A percentile compares a stretch with the other conserved stretches of the same genome.
Conservation (phyloP, 257 asterid species). For the Anisodus acutangulus region DNA sequence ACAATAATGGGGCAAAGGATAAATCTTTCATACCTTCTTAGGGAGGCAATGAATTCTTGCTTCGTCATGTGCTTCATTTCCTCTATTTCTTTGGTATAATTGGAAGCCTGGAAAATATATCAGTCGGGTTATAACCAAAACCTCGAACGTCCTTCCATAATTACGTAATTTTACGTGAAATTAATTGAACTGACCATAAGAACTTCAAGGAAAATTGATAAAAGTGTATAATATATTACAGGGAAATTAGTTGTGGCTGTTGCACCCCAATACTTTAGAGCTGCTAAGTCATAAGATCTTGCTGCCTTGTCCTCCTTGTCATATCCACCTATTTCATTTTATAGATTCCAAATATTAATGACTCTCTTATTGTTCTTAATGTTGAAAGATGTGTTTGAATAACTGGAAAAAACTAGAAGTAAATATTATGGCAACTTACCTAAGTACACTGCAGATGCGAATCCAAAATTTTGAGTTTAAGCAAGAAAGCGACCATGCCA, state of each 20-base stretch:
- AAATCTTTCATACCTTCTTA: slow-evolving; percentile 60
- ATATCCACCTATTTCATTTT: slow-evolving; percentile 31
- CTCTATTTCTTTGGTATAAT: slow-evolving; percentile 70
- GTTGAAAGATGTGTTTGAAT: no score
- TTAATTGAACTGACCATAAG: not conserved
- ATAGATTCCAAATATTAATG: not conserved
- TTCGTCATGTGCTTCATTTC: slow-evolving; percentile 79
- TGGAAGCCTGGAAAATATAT: slow-evolving; percentile 51
- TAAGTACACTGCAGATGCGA: slow-evolving; percentile 70
- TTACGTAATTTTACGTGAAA: slow-evolving; percentile 2
- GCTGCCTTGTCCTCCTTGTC: slow-evolving; percentile 34
- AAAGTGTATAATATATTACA: not conserved
- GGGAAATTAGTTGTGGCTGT: slow-evolving; percentile 28
- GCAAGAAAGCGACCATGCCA: slow-evolving; percentile 36
- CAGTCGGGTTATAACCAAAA: not conserved
- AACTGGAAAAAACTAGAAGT: not conserved
- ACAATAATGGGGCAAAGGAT: not conserved
- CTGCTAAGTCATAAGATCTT: slow-evolving; percentile 32
- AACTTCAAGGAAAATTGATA: not conserved
- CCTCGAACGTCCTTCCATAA: not conserved
- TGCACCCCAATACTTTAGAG: slow-evolving; percentile 35
- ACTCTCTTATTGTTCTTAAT: not conserved
- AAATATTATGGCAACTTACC: slow-evolving; percentile 54
- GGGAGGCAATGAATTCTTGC: slow-evolving; percentile 92
- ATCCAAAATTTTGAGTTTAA: slow-evolving; percentile 27